Base-by-base conservation (phyloP, 176 grass and related monocot genomes). In the Aegilops sharonensis region DNA sequence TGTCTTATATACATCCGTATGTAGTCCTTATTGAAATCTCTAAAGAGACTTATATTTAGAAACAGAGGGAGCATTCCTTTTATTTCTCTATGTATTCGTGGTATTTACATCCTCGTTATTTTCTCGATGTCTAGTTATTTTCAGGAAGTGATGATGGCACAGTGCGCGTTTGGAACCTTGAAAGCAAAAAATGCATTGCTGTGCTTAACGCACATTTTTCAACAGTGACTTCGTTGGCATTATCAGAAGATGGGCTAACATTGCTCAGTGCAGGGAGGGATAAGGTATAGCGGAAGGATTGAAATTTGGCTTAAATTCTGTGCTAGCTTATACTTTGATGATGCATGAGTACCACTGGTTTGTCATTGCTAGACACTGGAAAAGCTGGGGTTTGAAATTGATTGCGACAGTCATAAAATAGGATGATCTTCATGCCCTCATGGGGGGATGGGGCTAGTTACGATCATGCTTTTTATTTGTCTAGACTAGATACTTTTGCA, bases 241-340 rank as follows among this genome's bases (percentile, higher is more conserved):
- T 98, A 85, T 94, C 95, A 11, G 81, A 94, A 88, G 95, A 94
- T 86, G 93, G 93, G 13, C 77, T 82, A 32, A 92, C 78, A 78
- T 92, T 98, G 85, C 91, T 98, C n/a, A 95, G 95, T 80, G 88
- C 89, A 81, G 93, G 93, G 75, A 92, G 95, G 86, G 93, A 98
- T 79, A 98, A 95, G 89, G 94, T 86, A 90, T 74, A 69, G 35
- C 20, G 79, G 37, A 32, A 81, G 45, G 64, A 45, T 32, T 80
- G 31, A 20, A 43, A 59, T 37, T 14, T 79, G 23, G 29, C 77
- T 56, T 82, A 82, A 72, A 64, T 73, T 9, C 2, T 83, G 14
- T 8, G 29, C 71, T 85, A 45, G 36, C 70, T 65, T 48, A 29
- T 30, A 9, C 30, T 64, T 34, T 48, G 11, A 85, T 64, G 17